phyloP scores from a whole-genome alignment of 2,329 filamentous ascomycete genomes.

The Sporothrix brunneoviolacea region DNA sequence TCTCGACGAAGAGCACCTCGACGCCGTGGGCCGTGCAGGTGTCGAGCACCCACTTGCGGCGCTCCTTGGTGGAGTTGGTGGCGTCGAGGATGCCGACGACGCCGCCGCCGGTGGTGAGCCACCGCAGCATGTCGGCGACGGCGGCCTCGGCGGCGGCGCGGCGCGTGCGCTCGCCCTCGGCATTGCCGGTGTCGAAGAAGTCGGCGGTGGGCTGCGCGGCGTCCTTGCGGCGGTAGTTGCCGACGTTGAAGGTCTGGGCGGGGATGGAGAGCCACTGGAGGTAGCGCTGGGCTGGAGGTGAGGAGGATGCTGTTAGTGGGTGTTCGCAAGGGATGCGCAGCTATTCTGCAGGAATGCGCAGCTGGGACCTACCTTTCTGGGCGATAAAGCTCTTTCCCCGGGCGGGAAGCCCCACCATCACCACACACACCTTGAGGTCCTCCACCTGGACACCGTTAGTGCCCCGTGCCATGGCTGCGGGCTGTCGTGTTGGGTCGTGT shows the following conservation, averaged over 20 bases:
- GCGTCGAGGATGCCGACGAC: constrained; percentile 92
- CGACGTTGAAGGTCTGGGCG: constrained; percentile 94
- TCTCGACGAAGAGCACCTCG: constrained; percentile 93
- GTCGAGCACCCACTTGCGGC: constrained; percentile 86
- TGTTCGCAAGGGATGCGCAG: not conserved
- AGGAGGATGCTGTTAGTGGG: not conserved
- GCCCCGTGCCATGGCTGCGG: constrained; percentile 37
- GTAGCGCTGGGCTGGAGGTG: constrained; percentile 72
- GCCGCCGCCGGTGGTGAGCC: constrained; percentile 78
- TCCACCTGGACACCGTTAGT: constrained; percentile 79
- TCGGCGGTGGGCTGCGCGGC: constrained; percentile 87
- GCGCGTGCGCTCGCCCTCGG: constrained; percentile 83
- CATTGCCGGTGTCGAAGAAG: constrained; percentile 90
- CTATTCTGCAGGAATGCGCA: not conserved
- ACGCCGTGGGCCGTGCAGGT: constrained; percentile 68
- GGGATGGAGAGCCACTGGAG: constrained; percentile 94
- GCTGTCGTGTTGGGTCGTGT: not conserved
- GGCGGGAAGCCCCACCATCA: constrained; percentile 96
- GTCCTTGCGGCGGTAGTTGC: constrained; percentile 83
- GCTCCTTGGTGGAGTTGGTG: constrained; percentile 88
- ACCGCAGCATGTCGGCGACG: constrained; percentile 85
- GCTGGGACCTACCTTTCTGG: constrained; percentile 67
- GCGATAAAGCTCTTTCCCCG: constrained; percentile 96
- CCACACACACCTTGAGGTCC: constrained; percentile 93
- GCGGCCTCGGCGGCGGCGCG: constrained; percentile 86